Base-by-base conservation (phyloP, 352 stramenopile species). In the Pythium biforme region DNA sequence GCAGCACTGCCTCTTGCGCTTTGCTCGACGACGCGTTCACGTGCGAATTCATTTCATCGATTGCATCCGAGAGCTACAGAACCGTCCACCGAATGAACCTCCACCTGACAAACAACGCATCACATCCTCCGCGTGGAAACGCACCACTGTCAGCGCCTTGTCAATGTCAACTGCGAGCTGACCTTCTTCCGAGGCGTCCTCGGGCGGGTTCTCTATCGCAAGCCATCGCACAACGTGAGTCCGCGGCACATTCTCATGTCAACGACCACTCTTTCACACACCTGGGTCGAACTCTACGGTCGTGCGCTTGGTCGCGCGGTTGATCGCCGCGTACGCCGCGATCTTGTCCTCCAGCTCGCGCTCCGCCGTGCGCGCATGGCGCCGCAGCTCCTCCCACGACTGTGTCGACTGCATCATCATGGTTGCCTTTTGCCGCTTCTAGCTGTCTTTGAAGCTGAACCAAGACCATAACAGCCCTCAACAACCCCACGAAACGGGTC, bases 1-100 rank as follows among this genome's bases (percentile, higher is more conserved):
- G 95, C 34, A 98, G 74, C 48, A 98, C 73, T 4, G 88, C 88
- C 55, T 95, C 87, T 59, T 95, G 87, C 34, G 83, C 81, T 62
- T 93, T 95, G 22, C 80, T 75, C 14, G 76, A 78, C 53, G 85
- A 91, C 39, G 73, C 77, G 57, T 84, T 88, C 45, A 84, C 77
- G 43, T 83, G 76, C n/a, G 76, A 53, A 63, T 75, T 92, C 87
- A 94, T 94, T 55, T 91, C 85, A 46, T 95, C 85, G 55, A 95
- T 95, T 15, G 79, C 85, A 61, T 95, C 85, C 0, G 82, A 92
- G 2, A 95, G 63, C 85, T 94, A 60, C 54, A 52, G 5, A 34
- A 10, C 31, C 5, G 5, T 10, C 31, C 31, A 34, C 31, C 31
- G 10, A 5, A 34, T 34, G 31, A 34, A 34, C 10, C 31, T 11